Base-by-base conservation (phyloP, 768 basidiomycete species). In the Trametopsis cervina region DNA sequence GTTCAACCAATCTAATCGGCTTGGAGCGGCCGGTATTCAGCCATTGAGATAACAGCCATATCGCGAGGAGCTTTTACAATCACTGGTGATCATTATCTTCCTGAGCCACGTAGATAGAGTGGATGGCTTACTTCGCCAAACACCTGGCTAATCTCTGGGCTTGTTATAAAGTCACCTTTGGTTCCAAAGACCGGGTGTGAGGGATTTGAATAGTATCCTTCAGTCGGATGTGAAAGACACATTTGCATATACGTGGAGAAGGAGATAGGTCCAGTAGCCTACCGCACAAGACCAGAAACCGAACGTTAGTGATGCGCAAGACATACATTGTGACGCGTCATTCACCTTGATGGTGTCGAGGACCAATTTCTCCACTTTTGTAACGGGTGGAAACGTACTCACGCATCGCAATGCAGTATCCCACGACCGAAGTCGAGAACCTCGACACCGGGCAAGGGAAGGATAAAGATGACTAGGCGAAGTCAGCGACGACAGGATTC, bases 71-170 rank as follows among this genome's bases (percentile, higher is more conserved):
- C 94, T 97, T 71, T 43, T 43, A 12, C 24, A 60, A 59, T 11
- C 26, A 52, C 52, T 54, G 47, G 52, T 53, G 67, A 61, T 77
- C 66, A 66, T 75, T 66, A 71, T 63, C 69, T 59, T 49, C 37
- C 40, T 52, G 44, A 53, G 35, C 37, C 52, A 22, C 15, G 15
- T 15, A 24, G 20, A 41, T 12, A 20, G n/a, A 38, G 22, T 24
- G 2, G 38, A 35, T 38, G 13, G 64, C 78, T 54, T 61, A 93
- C 95, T 81, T 99, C 95, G 50, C 96, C 96, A 62, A 98, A 98
- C 0, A 89, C 80, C 63, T 97, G 93, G 57, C 81, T 89, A 45
- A 99, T 97, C 64, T 99, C 96, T 1, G 95, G 96, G 57, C 88
- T 92, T 10, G 96, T 99, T 18, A 88, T 85, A 60, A 98, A 99